Evolutionary conservation across 2,329 filamentous ascomycete species (phyloP).

Genomic region (Clonostachys rhizophaga): DNA sequence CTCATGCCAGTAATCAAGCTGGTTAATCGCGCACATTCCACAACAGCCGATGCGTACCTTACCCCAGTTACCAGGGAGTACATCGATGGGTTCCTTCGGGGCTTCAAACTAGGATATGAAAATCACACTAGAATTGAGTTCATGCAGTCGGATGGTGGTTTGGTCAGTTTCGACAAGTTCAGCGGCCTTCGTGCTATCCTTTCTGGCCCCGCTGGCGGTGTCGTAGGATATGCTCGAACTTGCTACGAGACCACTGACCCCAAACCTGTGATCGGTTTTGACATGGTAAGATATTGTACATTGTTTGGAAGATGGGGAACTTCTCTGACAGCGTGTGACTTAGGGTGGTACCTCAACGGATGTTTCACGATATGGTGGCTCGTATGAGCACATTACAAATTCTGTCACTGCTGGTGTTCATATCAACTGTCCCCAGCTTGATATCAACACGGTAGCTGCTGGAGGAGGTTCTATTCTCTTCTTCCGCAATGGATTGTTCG

Average conservation of each 20-base stretch:
- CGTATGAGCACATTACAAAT: slow-evolving; percentile 50
- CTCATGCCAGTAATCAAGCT: slow-evolving; percentile 34
- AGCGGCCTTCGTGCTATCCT: slow-evolving; percentile 1
- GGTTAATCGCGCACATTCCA: slow-evolving; percentile 32
- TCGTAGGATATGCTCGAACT: slow-evolving; percentile 1
- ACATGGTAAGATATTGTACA: too few species aligned
- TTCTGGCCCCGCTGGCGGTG: background rate
- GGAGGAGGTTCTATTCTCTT: slow-evolving; percentile 50
- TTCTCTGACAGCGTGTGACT: too few species aligned
- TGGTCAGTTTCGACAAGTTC: slow-evolving; percentile 6
- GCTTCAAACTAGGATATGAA: background rate
- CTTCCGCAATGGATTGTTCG: slow-evolving; percentile 65
- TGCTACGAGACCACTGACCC: background rate
- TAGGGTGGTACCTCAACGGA: slow-evolving; percentile 62
- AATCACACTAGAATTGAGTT: background rate
- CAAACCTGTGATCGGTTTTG: background rate
- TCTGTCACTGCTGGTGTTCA: slow-evolving; percentile 38
- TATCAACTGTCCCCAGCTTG: slow-evolving; percentile 41
- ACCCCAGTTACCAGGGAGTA: slow-evolving; percentile 30
- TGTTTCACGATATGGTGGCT: slow-evolving; percentile 61
- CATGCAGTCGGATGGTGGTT: slow-evolving; percentile 5
- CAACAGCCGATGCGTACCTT: slow-evolving; percentile 35
- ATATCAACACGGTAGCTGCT: slow-evolving; percentile 61
- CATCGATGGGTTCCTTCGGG: slow-evolving; percentile 21
- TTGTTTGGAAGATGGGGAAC: too few species aligned